Base-by-base conservation (phyloP, 768 basidiomycete genomes). In the Pulveroboletus ravenelii region DNA sequence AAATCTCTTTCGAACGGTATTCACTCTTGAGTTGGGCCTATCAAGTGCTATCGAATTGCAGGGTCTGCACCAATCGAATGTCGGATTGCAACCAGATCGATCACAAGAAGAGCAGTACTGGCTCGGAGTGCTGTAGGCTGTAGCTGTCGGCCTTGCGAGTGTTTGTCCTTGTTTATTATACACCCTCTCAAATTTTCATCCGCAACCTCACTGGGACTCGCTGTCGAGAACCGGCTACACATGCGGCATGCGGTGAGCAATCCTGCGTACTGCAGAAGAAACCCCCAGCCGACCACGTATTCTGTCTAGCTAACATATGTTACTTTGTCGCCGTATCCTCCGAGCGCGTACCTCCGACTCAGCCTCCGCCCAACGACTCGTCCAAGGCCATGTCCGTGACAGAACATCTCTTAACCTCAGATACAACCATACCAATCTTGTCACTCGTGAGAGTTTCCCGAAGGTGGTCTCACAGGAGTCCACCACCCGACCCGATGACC, bases 221-320 rank as follows among this genome's bases (percentile, higher is more conserved):
- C 60, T 62, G 63, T 62, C 63, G 55, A 56, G 56, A 57, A 54
- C 59, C 31, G 56, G 45, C 47, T 59, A 59, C 54, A 51, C 58
- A 70, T 70, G 74, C 77, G 82, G 76, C 63, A 84, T 84, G 82
- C 70, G 77, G 83, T 80, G 60, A 55, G 78, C 31, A 39, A n/a
- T 6, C 18, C 40, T 13, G 25, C 17, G 4, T 20, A 25, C 29
- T 10, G n/a, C 14, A 42, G 9, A 48, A 42, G 46, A 42, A 12
- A 18, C 10, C 10, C 1, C 0, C 12, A 38, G 13, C 14, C 51
- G 35, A 62, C 40, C 25, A 14, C 15, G 17, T 29, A 23, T 30
- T 52, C 40, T 29, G 41, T 57, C n/a, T 55, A 80, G 84, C 72
- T 86, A 76, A 86, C 82, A 79, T 82, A 86, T 86, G 84, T 84